Base-by-base conservation (phyloP, 441 rosid species). In the Corymbia calophylla region DNA sequence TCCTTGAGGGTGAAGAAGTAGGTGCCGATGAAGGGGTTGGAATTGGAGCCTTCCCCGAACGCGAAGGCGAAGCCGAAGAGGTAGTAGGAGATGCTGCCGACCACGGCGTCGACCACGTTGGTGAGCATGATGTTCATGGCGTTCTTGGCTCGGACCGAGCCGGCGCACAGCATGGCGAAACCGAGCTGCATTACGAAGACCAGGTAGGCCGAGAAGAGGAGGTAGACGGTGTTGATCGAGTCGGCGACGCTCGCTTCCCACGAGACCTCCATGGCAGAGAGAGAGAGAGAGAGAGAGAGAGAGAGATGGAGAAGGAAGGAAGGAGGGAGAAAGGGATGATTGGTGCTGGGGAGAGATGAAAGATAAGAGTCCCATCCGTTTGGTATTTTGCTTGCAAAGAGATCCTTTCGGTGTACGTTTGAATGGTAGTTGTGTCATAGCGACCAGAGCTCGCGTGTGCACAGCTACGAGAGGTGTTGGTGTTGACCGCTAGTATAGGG, bases 181-280 rank as follows among this genome's bases (percentile, higher is more conserved):
- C 99, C 99, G 51, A 96, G 97, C 88, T 97, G 99, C 99, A 97
- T 97, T 9, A 95, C 87, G 89, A 97, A 96, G 87, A 97, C 99
- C 85, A 96, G 91, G 88, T 97, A 96, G 11, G 98, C 99, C 10
- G 99, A 97, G 93, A 95, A 97, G 90, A 97, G 94, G 49, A 96
- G 95, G 93, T 96, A 96, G 14, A 95, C 53, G 89, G 95, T 93
- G 94, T 96, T 94, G 92, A 94, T 95, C 7, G 95, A 93, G 81
- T 89, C 88, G 35, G 92, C 87, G 13, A 95, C 97, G 86, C 96
- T 95, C 84, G 91, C 49, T 89, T 95, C 96, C 96, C 97, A 93
- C 16, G 94, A 93, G 29, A 90, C 92, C 73, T 89, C 94, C 95
- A 93, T 94, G 87, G 44, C 56, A 53, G 88, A 60, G 39, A 13